A percentile compares a stretch with the other conserved stretches of the same genome.
Conservation (phyloP, 106 monocot species). For the Amphibolis antarctica region DNA sequence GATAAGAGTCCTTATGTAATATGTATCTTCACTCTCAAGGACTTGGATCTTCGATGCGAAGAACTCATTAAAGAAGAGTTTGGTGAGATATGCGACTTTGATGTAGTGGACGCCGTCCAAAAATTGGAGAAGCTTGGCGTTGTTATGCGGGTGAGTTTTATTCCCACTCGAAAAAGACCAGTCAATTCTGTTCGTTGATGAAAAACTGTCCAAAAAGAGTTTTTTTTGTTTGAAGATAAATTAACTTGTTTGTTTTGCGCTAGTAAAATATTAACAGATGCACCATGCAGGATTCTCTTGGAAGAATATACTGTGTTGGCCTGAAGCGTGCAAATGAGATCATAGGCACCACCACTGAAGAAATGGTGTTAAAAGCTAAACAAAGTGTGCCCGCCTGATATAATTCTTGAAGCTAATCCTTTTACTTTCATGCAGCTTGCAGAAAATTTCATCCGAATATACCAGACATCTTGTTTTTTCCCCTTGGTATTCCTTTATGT, state of each 20-base stretch:
- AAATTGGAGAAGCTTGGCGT: constrained; percentile 90
- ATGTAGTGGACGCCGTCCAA: constrained; percentile 79
- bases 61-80: constrained; percentile 86
- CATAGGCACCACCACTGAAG: constrained; percentile 85
- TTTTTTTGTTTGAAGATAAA: too few relatives aligned
- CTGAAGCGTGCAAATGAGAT: constrained; percentile 76
- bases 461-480: background rate
- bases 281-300: constrained; percentile 42
- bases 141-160: constrained; percentile 54
- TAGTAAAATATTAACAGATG: background rate
- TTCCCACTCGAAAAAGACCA: too few relatives aligned
- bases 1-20: background rate
- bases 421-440: background rate
- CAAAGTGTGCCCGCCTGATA: constrained; percentile 2
- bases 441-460: background rate
- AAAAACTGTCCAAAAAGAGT: too few relatives aligned
- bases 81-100: constrained; percentile 68
- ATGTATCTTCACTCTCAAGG: constrained; percentile 30
- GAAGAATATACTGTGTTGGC: constrained; percentile 49
- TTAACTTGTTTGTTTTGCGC: background rate
- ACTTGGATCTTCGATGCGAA: constrained; percentile 74
- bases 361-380: constrained; percentile 60
- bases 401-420: background rate
- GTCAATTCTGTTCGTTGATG: background rate
- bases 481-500: background rate